Conservation (phyloP, 1,284 basidiomycete genomes). For the Coniophora puteana region DNA sequence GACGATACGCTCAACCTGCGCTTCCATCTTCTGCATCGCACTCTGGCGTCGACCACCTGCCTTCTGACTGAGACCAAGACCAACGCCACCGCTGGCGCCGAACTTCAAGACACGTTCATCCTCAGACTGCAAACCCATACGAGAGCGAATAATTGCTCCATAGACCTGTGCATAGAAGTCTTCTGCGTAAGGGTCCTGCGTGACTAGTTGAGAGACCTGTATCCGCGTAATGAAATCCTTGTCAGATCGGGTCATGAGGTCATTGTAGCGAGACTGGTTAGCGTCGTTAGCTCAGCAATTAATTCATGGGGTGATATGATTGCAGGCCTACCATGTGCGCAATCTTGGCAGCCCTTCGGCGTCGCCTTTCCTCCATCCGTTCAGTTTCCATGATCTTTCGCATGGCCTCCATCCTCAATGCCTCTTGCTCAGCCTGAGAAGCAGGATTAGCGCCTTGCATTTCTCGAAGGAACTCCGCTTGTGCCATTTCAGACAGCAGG, state of each 20-base stretch:
- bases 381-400: conserved; percentile 86
- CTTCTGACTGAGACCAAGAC: conserved; percentile 68
- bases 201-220: conserved; percentile 96
- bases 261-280: conserved; percentile 93
- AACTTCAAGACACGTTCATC: conserved; percentile 83
- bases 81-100: conserved; percentile 76
- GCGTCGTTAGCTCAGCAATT: conserved; percentile 7
- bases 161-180: conserved; percentile 99
- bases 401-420: conserved; percentile 73
- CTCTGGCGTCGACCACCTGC: conserved; percentile 74
- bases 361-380: conserved; percentile 77
- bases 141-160: conserved; percentile 75
- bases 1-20: conserved; percentile 96
- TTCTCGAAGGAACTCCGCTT: conserved; percentile 61
- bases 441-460: conserved; percentile 57
- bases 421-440: conserved; percentile 61
- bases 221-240: conserved; percentile 99
- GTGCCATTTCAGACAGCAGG: conserved; percentile 66
- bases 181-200: conserved; percentile 94
- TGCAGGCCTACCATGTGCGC: conserved; percentile 70
- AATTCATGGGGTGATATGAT: conserved; percentile 5
- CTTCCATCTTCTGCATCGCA: conserved; percentile 96
- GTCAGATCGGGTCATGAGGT: conserved; percentile 98
- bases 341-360: conserved; percentile 80
- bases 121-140: conserved; percentile 65